A percentile compares a stretch with the other conserved stretches of the same genome.
Evolutionary conservation across 2,329 filamentous ascomycete species (phyloP).

Genomic region (Alternaria infectoria): DNA sequence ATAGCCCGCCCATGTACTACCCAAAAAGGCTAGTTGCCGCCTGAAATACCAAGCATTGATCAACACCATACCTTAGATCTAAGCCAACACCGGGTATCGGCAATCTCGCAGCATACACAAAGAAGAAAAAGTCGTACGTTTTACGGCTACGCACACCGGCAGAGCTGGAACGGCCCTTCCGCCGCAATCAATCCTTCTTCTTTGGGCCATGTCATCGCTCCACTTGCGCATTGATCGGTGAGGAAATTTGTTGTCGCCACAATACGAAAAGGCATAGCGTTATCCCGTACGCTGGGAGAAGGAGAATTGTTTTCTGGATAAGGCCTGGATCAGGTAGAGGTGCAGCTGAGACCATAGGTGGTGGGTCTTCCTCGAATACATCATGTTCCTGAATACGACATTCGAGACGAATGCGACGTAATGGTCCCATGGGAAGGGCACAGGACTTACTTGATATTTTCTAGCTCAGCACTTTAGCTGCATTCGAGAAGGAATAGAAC

Average conservation of each 20-base stretch:
- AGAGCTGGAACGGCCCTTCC: constrained; percentile 12
- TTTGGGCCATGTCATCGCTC: background rate
- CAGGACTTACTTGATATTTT: background rate
- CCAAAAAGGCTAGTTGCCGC: background rate
- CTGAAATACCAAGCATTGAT: background rate
- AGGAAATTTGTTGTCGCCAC: background rate
- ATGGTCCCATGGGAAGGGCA: background rate
- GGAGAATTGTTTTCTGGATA: background rate
- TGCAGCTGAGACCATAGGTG: background rate
- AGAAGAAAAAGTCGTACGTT: background rate
- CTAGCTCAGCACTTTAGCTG: background rate
- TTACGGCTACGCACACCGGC: background rate
- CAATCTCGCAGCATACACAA: background rate
- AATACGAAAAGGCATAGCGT: background rate
- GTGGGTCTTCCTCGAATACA: background rate
- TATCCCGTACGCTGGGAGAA: background rate
- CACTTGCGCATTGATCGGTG: background rate
- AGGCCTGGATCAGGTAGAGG: background rate
- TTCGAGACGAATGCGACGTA: background rate
- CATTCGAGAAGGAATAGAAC: background rate
- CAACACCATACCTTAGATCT: background rate
- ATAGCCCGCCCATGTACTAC: background rate
- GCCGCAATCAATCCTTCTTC: constrained; percentile 16
- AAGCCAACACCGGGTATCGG: constrained; percentile 1
- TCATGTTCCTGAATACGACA: background rate